phyloP scores from a whole-genome alignment of 345 rosid genomes.

The Moringa oleifera region DNA sequence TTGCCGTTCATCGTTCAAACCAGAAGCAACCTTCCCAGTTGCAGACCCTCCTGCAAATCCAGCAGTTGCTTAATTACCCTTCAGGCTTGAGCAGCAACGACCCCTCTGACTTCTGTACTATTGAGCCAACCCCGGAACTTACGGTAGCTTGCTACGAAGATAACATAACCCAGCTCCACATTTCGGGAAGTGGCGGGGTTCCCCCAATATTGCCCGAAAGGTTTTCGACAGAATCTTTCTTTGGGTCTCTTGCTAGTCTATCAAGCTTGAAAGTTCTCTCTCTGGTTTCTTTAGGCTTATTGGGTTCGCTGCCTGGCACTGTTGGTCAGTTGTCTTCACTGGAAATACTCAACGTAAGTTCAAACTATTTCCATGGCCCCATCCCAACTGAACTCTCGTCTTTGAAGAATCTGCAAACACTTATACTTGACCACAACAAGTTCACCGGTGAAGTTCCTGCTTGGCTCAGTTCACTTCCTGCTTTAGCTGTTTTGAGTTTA shows the following conservation, averaged over 20 bases:
- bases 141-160: conserved; percentile 47
- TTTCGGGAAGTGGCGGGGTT: conserved; percentile 28
- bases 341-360: conserved; percentile 54
- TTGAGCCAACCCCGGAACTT: conserved; percentile 36
- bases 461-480: conserved; percentile 33
- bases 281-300: conserved; percentile 46
- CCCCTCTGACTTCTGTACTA: conserved; percentile 37
- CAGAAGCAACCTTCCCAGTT: conserved; percentile 37
- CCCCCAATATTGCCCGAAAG: conserved; percentile 22
- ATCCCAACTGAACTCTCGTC: conserved; percentile 38
- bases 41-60: conserved; percentile 33
- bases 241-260: conserved; percentile 26
- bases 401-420: conserved; percentile 42
- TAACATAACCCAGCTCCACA: conserved; percentile 55
- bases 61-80: conserved; percentile 40
- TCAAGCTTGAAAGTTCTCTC: conserved; percentile 52
- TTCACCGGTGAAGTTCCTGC: conserved; percentile 41
- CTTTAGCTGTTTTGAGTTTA: conserved; percentile 45
- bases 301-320: conserved; percentile 41
- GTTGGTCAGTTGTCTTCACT: conserved; percentile 39
- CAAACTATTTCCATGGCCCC: conserved; percentile 41
- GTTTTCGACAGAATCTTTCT: conserved; percentile 32
- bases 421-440: conserved; percentile 44
- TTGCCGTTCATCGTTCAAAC: conserved; percentile 20
- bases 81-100: conserved; percentile 20